phyloP scores from a whole-genome alignment of 805 yeast species.

The Isabelozyma pseudorhagii region DNA sequence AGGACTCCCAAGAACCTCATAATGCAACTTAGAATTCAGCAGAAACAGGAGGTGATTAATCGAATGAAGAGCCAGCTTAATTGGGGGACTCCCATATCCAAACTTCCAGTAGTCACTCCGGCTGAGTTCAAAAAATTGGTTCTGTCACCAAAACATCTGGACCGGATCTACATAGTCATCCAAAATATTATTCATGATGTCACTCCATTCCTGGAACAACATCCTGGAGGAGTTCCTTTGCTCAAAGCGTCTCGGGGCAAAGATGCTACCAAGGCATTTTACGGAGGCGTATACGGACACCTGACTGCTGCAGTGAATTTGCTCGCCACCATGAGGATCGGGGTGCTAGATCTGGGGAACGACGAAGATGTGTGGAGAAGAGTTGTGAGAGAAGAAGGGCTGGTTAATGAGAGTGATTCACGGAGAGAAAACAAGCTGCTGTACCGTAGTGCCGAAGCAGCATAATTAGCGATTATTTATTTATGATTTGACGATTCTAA shows the following conservation, averaged over 20 bases:
- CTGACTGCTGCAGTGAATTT: constrained; percentile 91
- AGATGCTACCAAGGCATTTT: constrained; percentile 92
- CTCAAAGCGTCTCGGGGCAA: constrained; percentile 81
- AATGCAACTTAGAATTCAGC: constrained; percentile 51
- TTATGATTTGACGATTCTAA: background rate
- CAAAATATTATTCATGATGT: constrained; percentile 93
- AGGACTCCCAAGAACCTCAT: constrained; percentile 68
- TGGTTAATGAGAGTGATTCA: constrained; percentile 24
- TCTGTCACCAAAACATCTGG: constrained; percentile 34
- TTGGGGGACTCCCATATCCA: constrained; percentile 94
- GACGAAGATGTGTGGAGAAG: constrained; percentile 83
- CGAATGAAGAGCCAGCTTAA: constrained; percentile 71
- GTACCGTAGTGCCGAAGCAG: constrained; percentile 36
- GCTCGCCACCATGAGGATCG: constrained; percentile 90
- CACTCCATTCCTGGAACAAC: constrained; percentile 85
- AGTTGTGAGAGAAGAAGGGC: constrained; percentile 61
- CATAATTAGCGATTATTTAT: constrained; percentile 11
- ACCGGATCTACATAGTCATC: constrained; percentile 69
- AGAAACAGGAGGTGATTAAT: constrained; percentile 79
- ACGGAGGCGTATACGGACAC: constrained; percentile 92
- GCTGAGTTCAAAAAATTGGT: constrained; percentile 42
- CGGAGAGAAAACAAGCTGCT: constrained; percentile 12
- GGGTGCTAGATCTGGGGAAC: constrained; percentile 75
- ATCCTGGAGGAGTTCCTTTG: constrained; percentile 88
- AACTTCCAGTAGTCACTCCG: constrained; percentile 64